phyloP scores from a whole-genome alignment of 768 basidiomycete species.

The Russula sp. region DNA sequence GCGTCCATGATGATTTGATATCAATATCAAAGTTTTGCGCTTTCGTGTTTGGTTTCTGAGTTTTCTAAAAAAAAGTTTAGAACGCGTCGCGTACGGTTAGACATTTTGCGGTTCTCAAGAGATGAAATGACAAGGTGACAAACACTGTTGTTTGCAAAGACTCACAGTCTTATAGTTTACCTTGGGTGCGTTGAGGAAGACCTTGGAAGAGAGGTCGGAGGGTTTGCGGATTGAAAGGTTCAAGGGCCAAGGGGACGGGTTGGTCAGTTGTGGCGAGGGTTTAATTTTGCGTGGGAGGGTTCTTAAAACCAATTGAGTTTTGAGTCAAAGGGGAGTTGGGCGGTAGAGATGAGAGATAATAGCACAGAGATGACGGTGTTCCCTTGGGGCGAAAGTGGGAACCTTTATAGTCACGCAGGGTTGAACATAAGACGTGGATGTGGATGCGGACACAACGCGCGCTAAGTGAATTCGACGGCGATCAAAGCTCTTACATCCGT shows the following conservation, averaged over 20 bases:
- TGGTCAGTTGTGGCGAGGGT: slow-evolving; percentile 6
- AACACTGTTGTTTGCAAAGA: too few species aligned
- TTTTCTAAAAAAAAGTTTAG: not conserved
- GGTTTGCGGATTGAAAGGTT: not conserved
- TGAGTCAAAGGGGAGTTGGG: not conserved
- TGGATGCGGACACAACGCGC: not conserved
- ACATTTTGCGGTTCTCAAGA: too few species aligned
- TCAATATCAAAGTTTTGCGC: not conserved
- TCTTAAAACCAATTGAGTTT: not conserved
- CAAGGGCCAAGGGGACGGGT: not conserved
- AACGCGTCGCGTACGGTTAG: too few species aligned
- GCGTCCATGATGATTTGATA: not conserved
- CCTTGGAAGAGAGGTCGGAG: not conserved
- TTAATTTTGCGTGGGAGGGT: not conserved
- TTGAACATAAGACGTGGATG: not conserved
- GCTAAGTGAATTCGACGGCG: not conserved
- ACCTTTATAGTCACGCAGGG: slow-evolving; percentile 1
- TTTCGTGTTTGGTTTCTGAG: not conserved
- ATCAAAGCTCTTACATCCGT: not conserved
- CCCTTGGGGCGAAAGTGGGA: not conserved
- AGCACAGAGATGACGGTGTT: not conserved
- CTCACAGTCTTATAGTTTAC: too few species aligned
- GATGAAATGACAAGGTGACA: too few species aligned
- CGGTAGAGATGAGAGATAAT: not conserved
- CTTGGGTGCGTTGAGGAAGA: not conserved